phyloP scores from a whole-genome alignment of 192 early-diverging fungal species.

The Funneliformis mosseae region DNA sequence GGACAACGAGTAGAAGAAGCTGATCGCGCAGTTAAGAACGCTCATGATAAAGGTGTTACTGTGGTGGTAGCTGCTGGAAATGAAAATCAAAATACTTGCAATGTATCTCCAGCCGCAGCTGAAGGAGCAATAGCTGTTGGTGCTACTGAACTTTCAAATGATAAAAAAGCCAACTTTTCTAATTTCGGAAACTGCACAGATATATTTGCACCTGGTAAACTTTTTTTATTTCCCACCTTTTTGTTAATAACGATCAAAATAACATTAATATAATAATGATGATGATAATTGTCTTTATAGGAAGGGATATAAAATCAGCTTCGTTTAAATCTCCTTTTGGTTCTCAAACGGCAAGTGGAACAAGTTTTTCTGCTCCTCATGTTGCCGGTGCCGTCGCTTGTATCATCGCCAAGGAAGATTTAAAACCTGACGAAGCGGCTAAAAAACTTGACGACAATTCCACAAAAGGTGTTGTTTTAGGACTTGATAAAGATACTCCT shows the following conservation, averaged over 20 bases:
- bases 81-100: conserved; percentile 71
- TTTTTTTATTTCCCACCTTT: background rate
- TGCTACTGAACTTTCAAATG: conserved; percentile 66
- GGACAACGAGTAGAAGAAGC: conserved; percentile 69
- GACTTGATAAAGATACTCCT: no score
- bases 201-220: conserved; percentile 77
- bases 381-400: background rate
- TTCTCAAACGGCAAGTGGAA: background rate
- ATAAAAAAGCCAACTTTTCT: conserved; percentile 77
- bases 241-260: background rate
- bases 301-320: background rate
- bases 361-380: background rate
- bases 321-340: background rate
- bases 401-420: no score
- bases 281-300: background rate
- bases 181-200: conserved; percentile 86
- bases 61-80: conserved; percentile 91
- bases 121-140: conserved; percentile 80
- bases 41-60: conserved; percentile 65
- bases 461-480: no score
- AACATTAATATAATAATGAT: background rate
- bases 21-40: conserved; percentile 49
- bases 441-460: no score
- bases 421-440: no score
- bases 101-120: conserved; percentile 73